A percentile compares a stretch with the other conserved stretches of the same genome.
phyloP scores from a whole-genome alignment of 1,284 basidiomycete species.

The Stygiomarasmius scandens region DNA sequence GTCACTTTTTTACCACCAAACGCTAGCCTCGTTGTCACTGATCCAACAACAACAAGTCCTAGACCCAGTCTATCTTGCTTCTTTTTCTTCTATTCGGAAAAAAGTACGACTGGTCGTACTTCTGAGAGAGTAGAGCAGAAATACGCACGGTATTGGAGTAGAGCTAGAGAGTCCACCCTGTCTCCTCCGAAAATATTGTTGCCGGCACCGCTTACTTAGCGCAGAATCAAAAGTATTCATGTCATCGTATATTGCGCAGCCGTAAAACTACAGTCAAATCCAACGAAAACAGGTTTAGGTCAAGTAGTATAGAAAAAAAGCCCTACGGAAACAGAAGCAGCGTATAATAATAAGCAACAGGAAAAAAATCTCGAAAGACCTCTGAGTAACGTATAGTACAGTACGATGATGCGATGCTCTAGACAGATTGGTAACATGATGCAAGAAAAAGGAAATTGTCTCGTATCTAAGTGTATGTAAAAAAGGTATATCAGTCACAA shows the following conservation, averaged over 20 bases:
- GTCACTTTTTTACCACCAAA: background rate
- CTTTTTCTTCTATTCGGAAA: background rate
- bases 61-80: too few relatives aligned
- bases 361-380: slow-evolving; percentile 4
- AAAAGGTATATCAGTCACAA: background rate
- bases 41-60: too few relatives aligned
- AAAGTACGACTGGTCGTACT: background rate
- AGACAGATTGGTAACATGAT: background rate
- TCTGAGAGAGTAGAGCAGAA: too few relatives aligned
- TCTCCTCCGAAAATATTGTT: background rate
- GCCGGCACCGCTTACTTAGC: background rate
- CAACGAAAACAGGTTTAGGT: background rate
- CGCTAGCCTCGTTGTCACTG: too few relatives aligned
- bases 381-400: background rate
- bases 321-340: slow-evolving; percentile 13
- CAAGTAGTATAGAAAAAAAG: background rate
- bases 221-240: background rate
- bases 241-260: background rate
- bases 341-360: slow-evolving; percentile 1
- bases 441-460: slow-evolving; percentile 10
- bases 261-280: background rate
- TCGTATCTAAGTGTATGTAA: slow-evolving; percentile 6
- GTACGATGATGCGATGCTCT: slow-evolving; percentile 9
- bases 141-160: too few relatives aligned
- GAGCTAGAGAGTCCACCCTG: background rate